These are phyloP conservation scores for Cladochytrium replicatum DNA, from an alignment of 192 early-diverging fungal species.

Conservation along the genomic window DNA sequence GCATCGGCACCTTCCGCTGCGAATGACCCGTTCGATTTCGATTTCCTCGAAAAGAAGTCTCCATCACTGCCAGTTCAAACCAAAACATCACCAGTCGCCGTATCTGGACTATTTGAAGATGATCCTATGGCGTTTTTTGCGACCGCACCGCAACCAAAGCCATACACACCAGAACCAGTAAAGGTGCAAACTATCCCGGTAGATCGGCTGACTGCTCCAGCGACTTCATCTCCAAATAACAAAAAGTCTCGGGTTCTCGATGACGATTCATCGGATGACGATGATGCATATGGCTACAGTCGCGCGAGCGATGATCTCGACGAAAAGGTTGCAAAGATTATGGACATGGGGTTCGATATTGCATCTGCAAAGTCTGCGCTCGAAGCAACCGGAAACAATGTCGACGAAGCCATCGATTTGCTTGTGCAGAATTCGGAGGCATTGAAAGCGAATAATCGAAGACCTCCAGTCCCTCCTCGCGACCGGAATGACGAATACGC, in stretches of 20 bases:
- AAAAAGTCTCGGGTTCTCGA: not conserved
- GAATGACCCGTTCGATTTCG: too few species aligned
- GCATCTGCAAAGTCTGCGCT: constrained; percentile 58
- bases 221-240: not conserved
- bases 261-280: not conserved
- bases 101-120: too few species aligned
- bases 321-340: constrained; percentile 58
- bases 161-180: not conserved
- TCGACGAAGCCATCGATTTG: constrained; percentile 40
- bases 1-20: too few species aligned
- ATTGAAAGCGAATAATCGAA: too few species aligned
- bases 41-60: too few species aligned
- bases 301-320: too few species aligned
- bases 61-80: too few species aligned
- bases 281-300: not conserved
- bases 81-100: too few species aligned
- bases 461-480: constrained; percentile 4
- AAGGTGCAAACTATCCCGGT: too few species aligned
- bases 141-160: not conserved
- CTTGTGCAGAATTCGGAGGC: constrained; percentile 23
- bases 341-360: constrained; percentile 69
- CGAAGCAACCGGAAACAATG: constrained; percentile 52
- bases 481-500: too few species aligned
- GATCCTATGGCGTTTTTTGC: too few species aligned
- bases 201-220: not conserved